Evolutionary conservation across 208 protist genomes (phyloP), one percentile per base, ranked within the genome.

Genomic region (Trypanosoma caninum): DNA sequence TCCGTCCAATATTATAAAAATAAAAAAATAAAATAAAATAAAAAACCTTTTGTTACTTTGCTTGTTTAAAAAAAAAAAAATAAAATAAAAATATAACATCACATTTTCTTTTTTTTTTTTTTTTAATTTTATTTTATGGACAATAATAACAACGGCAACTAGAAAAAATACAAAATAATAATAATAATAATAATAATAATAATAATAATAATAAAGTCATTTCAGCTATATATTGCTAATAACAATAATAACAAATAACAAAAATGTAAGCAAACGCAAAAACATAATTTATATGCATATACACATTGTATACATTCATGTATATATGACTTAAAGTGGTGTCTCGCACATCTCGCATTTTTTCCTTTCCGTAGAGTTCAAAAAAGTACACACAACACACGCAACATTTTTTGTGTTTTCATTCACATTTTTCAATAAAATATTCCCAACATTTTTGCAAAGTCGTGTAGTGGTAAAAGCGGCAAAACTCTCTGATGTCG

Each of bases 331-430:
- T n/a, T n/a, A n/a, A n/a, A 90, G 70, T 6, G 82, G 82, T 2
- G 77, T 59, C 59, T 91, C 88, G 50, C 88, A 94, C 79, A 94
- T 94, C 67, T 91, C 88, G 46, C 88, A 94, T 20, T 59, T 30
- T 23, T 74, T 59, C 73, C 89, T 80, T 23, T 72, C 78, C 0
- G 70, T 44, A 0, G 71, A 74, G 46, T 91, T 91, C n/a, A 91
- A 34, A 60, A 89, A 91, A 7, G 88, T 94, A 66, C 84, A 91
- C 40, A 89, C 76, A 6, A 50, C 25, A 51, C 88, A 91, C 20
- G 82, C 54, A 22, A 82, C 41, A 1, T 72, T 37, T 67, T 65
- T 62, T 71, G 38, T 53, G 34, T 65, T 41, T 8, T 13, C 25
- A 14, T 10, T 23, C 2, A 48, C 35, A 46, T 46, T 58, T 10